A percentile compares a stretch with the other conserved stretches of the same genome.
phyloP scores from a whole-genome alignment of 2,329 filamentous ascomycete genomes.

The Verticillium zaregamsianum region DNA sequence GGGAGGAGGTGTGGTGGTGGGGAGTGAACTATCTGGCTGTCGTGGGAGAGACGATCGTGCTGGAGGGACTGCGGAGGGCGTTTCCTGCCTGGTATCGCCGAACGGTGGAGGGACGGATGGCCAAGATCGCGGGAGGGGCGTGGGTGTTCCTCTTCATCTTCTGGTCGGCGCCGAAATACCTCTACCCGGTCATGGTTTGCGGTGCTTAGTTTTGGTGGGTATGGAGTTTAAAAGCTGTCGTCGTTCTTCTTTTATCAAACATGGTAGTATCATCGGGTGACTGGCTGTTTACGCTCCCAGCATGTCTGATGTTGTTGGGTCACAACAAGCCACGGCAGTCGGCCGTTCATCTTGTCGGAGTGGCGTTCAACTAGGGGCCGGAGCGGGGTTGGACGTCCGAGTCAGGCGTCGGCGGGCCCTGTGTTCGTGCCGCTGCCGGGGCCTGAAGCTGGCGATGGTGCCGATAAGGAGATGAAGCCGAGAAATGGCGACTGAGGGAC shows the following conservation, averaged over 20 bases:
- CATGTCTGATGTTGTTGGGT: not conserved
- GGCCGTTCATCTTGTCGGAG: not conserved
- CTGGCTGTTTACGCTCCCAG: too few relatives aligned
- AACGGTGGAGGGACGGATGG: not conserved
- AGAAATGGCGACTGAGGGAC: not conserved
- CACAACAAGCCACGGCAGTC: not conserved
- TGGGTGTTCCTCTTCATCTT: conserved; percentile 8
- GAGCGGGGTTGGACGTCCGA: not conserved
- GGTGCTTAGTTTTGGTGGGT: not conserved
- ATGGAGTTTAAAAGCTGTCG: not conserved
- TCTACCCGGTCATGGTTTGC: not conserved
- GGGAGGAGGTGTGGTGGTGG: conserved; percentile 9
- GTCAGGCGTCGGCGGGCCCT: not conserved
- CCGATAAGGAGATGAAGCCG: not conserved
- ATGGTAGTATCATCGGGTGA: too few relatives aligned
- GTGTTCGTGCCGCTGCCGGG: not conserved
- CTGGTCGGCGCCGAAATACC: conserved; percentile 5
- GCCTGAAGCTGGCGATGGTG: not conserved
- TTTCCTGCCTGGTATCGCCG: conserved; percentile 4
- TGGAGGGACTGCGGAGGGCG: not conserved
- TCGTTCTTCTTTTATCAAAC: too few relatives aligned
- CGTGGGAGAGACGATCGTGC: conserved; percentile 3
- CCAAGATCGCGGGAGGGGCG: conserved; percentile 3
- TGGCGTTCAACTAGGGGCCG: not conserved
- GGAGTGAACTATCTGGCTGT: conserved; percentile 4